Base-by-base conservation (phyloP, 768 basidiomycete genomes). In the Suillus luteus region DNA sequence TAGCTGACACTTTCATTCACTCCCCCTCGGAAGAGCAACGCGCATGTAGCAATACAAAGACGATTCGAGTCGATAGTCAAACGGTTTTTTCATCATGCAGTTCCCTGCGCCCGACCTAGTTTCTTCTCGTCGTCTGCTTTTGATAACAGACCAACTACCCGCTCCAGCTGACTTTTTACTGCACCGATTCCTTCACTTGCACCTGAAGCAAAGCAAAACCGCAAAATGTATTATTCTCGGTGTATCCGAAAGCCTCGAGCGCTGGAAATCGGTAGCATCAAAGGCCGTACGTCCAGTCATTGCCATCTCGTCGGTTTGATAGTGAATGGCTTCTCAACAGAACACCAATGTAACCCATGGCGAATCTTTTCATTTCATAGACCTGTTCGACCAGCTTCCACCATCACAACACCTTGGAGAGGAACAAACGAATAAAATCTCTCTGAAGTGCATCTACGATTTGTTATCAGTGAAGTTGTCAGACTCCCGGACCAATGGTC, bases 101-200 rank as follows among this genome's bases (percentile, higher is more conserved):
- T 82, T 87, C 67, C 80, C 85, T 37, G 85, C 86, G 1, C 80
- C 81, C 27, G 77, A 84, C 22, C 78, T 90, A 15, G 73, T 78
- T 9, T 78, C 83, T 15, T 78, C 84, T 40, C 79, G 79, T 35
- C 81, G 86, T 10, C 68, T 87, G 17, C 68, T 90, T 12, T 76
- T 93, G 0, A 79, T 93, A 7, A 89, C 90, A 7, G 92, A 93
- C 68, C 82, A 90, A 58, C 78, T 93, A 0, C 77, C 81, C 0
- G 84, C 92, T 0, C 87, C 92, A 2, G 89, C 86, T 12, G 90
- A 92, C 64, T 93, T 93, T 67, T 68, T 92, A 11, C 78, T 93
- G 1, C 86, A 91, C 65, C 80, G 80, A 12, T 75, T 79, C 51
- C 66, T 93, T 5, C 72, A 78, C 24, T 67, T 79, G 3, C 83